Evolutionary conservation across 805 yeast species (phyloP), one percentile per base, ranked within the genome.

Genomic region (Candida easanensis): DNA sequence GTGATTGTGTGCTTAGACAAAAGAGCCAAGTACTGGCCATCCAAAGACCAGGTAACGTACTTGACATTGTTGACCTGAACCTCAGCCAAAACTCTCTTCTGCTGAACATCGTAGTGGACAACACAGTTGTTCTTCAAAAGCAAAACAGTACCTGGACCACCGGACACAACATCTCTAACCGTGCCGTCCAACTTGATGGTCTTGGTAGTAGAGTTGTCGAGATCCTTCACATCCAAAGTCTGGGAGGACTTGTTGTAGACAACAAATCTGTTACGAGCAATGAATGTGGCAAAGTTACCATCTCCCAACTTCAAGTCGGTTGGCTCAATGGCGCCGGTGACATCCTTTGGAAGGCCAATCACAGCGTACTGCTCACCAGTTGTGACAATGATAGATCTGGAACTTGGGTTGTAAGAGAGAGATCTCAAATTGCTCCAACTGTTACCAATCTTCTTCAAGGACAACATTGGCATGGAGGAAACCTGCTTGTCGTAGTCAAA

Each of bases 281-380:
- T 88, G 64, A 93, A 93, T 48, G 84, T 73, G 14, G 98, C 99
- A 64, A 79, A 80, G 57, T 79, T 80, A 30, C 93, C 97, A 42
- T 80, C 79, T 40, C 96, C 97, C 57, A 79, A 80, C 46, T 84
- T 71, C 38, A 84, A 71, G 48, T 83, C 82, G n/a, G 82, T 74
- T 42, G 97, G 96, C 58, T 90, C 97, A 51, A 88, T 78, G n/a
- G 97, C 96, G 51, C 96, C 96, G 46, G 91, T 79, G 31, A 84
- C 84, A 63, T 88, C 91, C 55, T 84, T 84, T 48, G 97, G 96
- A 49, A 90, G 69, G 6, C 80, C 70, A 47, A 87, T 78, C 52
- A 88, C 74, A 30, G 90, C 86, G 61, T 87, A 93, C 46, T 72
- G 72, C 18, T 80, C 82, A 45, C 88, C 89, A 41, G 88, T 79